phyloP scores from a whole-genome alignment of 2,329 filamentous ascomycete species.

The Dryadomyces quercivorus region DNA sequence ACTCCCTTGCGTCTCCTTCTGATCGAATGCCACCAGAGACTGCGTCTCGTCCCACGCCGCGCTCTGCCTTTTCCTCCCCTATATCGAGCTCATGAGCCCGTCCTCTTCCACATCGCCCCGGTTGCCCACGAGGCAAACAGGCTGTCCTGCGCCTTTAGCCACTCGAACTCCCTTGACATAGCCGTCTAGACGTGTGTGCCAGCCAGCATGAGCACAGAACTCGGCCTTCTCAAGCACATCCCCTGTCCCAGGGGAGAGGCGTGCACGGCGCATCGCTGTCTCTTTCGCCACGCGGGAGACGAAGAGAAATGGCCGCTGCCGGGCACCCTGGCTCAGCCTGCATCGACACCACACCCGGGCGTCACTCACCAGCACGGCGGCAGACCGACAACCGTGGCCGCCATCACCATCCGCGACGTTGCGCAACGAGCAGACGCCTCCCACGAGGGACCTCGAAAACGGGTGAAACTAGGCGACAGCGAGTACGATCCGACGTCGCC shows the following conservation, averaged over 20 bases:
- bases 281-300: slow-evolving; percentile 12
- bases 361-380: background rate
- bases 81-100: background rate
- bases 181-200: background rate
- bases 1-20: no score
- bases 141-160: background rate
- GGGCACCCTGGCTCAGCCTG: background rate
- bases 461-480: background rate
- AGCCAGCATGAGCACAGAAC: slow-evolving; percentile 6
- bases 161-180: background rate
- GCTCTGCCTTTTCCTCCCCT: background rate
- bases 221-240: slow-evolving; percentile 14
- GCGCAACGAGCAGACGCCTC: background rate
- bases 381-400: background rate
- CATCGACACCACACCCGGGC: background rate
- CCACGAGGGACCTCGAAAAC: background rate
- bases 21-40: no score
- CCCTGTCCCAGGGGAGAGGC: slow-evolving; percentile 13
- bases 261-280: slow-evolving; percentile 12
- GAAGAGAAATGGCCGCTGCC: slow-evolving; percentile 1
- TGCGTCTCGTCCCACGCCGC: background rate
- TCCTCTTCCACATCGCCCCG: background rate
- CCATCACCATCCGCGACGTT: background rate
- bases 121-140: background rate
- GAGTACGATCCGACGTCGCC: slow-evolving; percentile 2